Percentiles rank a stretch among this genome's conserved stretches.
Evolutionary conservation across 177 flowering plant genomes (phyloP).

Genomic region (Telopea speciosissima): DNA sequence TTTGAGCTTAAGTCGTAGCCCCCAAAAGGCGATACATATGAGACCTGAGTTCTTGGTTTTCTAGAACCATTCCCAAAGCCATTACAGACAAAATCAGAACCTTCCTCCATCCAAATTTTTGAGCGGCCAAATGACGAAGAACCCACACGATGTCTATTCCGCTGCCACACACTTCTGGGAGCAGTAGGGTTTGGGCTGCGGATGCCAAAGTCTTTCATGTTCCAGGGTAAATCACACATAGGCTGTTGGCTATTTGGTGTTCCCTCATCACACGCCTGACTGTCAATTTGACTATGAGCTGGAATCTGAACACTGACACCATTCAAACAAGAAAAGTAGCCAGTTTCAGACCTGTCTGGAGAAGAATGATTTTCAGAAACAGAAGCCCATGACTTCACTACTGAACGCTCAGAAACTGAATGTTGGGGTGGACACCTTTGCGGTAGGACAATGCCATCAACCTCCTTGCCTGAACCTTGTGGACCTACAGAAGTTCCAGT

Average conservation of each 20-base stretch:
- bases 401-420: constrained; percentile 17
- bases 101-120: constrained; percentile 52
- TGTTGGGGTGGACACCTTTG: constrained; percentile 13
- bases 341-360: constrained; percentile 17
- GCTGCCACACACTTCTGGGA: constrained; percentile 55
- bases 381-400: constrained; percentile 14
- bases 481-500: constrained; percentile 25
- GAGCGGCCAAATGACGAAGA: constrained; percentile 44
- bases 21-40: constrained; percentile 60
- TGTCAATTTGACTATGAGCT: constrained; percentile 13
- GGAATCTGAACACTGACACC: constrained; percentile 46
- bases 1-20: constrained; percentile 45
- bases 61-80: constrained; percentile 59
- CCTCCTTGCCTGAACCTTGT: constrained; percentile 17
- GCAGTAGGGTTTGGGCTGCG: constrained; percentile 57
- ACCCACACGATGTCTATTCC: constrained; percentile 26
- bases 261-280: constrained; percentile 13
- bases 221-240: constrained; percentile 32
- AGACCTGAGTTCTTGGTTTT: constrained; percentile 77
- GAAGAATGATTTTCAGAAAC: constrained; percentile 17
- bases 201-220: constrained; percentile 32
- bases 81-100: constrained; percentile 28
- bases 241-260: constrained; percentile 20
- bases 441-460: constrained; percentile 14
- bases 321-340: constrained; percentile 23